Evolutionary conservation across 495 filamentous ascomycete genomes (phyloP), one percentile per base, ranked within the genome.

Genomic region (Lepraria neglecta): DNA sequence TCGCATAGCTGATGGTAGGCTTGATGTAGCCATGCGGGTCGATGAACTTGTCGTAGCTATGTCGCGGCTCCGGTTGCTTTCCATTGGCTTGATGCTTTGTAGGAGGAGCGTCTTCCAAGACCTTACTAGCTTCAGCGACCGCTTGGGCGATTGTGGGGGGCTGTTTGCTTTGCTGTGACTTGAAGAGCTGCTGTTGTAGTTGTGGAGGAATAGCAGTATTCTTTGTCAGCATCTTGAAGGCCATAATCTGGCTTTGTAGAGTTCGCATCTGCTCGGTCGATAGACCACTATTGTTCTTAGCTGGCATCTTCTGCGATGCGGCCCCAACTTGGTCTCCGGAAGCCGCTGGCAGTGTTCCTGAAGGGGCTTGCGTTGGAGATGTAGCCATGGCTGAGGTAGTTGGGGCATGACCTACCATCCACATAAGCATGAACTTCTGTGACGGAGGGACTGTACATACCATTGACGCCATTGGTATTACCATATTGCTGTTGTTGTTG

Each of bases 211-310:
- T 84, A 0, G 89, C 82, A 30, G 84, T 76, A 59, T 94, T 94
- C 72, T 90, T 94, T 12, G 86, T 84, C 1, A 96, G 77, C 65
- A 85, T 76, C 72, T 90, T 89, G 76, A 95, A 95, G 6, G 89
- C 89, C 64, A 82, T 72, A 47, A 95, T 92, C 69, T 96, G 91
- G 50, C 84, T 84, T 40, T 86, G 78, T 10, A 95, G 78, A 2
- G 82, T 82, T 31, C 76, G 75, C 43, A 95, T 73, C 66, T 96
- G 91, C 50, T 89, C 82, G 3, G 79, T 71, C 6, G 87, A 82
- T 67, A 94, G 91, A 51, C 80, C 74, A 11, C 78, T 74, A 43
- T 76, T 75, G 11, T 77, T 65, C 55, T 78, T 77, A 9, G 71
- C 70, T 44, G 47, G 67, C 17, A 58, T 60, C 60, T 69, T 69